These are phyloP conservation scores for Globisporangium polare DNA, from an alignment of 352 stramenopile species.

Conservation along the genomic window DNA sequence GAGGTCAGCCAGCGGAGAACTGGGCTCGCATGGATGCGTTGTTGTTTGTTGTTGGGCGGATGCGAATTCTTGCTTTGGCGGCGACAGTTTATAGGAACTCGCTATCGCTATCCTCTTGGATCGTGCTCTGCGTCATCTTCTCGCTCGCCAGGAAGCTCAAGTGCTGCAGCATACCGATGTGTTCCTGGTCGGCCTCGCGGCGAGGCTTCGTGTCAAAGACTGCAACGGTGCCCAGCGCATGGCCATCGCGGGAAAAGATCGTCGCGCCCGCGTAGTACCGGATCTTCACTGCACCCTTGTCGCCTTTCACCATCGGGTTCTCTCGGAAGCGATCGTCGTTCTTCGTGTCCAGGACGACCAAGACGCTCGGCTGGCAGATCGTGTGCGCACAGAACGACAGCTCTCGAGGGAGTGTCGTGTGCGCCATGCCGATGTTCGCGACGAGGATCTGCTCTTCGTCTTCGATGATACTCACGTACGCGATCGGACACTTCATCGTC, in stretches of 20 bases:
- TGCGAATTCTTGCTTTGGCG: constrained; percentile 12
- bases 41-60: neutral
- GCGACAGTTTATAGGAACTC: constrained; percentile 52
- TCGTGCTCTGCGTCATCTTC: constrained; percentile 85
- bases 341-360: constrained; percentile 85
- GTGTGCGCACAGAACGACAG: constrained; percentile 86
- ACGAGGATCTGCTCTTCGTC: constrained; percentile 81
- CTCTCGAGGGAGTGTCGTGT: constrained; percentile 74
- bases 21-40: neutral
- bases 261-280: constrained; percentile 83
- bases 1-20: neutral
- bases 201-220: constrained; percentile 82
- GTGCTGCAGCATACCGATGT: constrained; percentile 87
- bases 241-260: constrained; percentile 77
- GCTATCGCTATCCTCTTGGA: constrained; percentile 75
- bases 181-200: constrained; percentile 73
- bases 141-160: constrained; percentile 84
- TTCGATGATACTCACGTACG: constrained; percentile 84
- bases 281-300: constrained; percentile 83
- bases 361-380: constrained; percentile 72
- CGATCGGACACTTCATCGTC: constrained; percentile 86
- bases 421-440: constrained; percentile 82
- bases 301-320: constrained; percentile 86
- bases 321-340: constrained; percentile 82
- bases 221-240: constrained; percentile 77